Conservation (phyloP, 2,329 filamentous ascomycete species). For the Fusarium torulosum region DNA sequence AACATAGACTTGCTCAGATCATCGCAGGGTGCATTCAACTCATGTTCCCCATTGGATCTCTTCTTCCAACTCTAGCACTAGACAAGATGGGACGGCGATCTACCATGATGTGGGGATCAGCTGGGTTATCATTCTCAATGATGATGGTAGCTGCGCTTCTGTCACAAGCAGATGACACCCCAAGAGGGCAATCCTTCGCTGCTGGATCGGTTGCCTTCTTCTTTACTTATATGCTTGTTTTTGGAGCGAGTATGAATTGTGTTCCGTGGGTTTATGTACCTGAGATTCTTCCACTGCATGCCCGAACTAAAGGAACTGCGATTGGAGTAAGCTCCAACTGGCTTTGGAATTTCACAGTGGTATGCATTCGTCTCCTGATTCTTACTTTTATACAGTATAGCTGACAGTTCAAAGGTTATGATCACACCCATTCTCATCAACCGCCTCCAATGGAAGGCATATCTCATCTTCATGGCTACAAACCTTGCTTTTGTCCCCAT, state of each 20-base stretch:
- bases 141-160: conserved; percentile 42
- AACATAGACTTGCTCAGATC: conserved; percentile 48
- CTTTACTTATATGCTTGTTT: conserved; percentile 40
- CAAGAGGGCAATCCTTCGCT: conserved; percentile 30
- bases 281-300: conserved; percentile 38
- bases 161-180: conserved; percentile 30
- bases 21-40: conserved; percentile 54
- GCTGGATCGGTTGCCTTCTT: conserved; percentile 38
- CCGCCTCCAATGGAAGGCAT: conserved; percentile 20
- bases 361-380: neutral
- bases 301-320: conserved; percentile 36
- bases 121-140: conserved; percentile 43
- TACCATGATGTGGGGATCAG: conserved; percentile 58
- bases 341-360: conserved; percentile 26
- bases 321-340: conserved; percentile 38
- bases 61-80: conserved; percentile 52
- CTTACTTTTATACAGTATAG: conserved; percentile 7
- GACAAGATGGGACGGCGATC: conserved; percentile 57
- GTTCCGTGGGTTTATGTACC: conserved; percentile 46
- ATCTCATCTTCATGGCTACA: conserved; percentile 23
- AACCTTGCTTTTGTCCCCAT: conserved; percentile 13
- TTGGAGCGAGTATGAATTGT: conserved; percentile 41
- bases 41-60: conserved; percentile 56
- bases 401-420: conserved; percentile 55
- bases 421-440: conserved; percentile 57